These are phyloP conservation scores for Leccinum pellstonianum DNA, from an alignment of 768 basidiomycete species.

Conservation along the genomic window DNA sequence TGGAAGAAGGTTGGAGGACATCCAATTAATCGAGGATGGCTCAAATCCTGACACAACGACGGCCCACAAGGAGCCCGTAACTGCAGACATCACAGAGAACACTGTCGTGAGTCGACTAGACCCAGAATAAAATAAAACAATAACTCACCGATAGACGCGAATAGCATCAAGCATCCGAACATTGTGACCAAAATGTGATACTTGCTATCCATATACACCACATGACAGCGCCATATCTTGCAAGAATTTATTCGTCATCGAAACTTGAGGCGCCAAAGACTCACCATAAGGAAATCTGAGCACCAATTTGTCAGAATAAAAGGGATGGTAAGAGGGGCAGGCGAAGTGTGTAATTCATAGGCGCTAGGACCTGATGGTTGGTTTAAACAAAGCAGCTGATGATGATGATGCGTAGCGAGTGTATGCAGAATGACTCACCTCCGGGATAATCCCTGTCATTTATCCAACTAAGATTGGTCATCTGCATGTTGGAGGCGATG, in stretches of 20 bases:
- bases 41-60: conserved; percentile 27
- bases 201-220: conserved; percentile 31
- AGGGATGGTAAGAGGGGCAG: conserved; percentile 24
- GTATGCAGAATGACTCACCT: conserved; percentile 13
- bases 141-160: conserved; percentile 26
- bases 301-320: conserved; percentile 34
- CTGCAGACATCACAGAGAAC: conserved; percentile 8
- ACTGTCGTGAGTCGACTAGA: background rate
- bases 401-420: no score
- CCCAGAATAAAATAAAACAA: background rate
- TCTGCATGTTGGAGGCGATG: conserved; percentile 18
- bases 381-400: no score
- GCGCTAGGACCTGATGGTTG: background rate
- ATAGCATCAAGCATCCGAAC: conserved; percentile 21
- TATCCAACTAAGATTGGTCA: conserved; percentile 31
- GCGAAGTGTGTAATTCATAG: conserved; percentile 24
- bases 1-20: conserved; percentile 33
- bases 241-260: background rate
- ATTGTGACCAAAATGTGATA: conserved; percentile 14
- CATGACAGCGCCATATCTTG: conserved; percentile 34
- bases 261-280: background rate
- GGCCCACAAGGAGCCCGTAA: conserved; percentile 31
- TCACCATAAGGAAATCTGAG: conserved; percentile 31
- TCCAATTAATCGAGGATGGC: conserved; percentile 21
- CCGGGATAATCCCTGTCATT: conserved; percentile 33